phyloP scores from a whole-genome alignment of 805 yeast species.

The Lipomyces orientalis region DNA sequence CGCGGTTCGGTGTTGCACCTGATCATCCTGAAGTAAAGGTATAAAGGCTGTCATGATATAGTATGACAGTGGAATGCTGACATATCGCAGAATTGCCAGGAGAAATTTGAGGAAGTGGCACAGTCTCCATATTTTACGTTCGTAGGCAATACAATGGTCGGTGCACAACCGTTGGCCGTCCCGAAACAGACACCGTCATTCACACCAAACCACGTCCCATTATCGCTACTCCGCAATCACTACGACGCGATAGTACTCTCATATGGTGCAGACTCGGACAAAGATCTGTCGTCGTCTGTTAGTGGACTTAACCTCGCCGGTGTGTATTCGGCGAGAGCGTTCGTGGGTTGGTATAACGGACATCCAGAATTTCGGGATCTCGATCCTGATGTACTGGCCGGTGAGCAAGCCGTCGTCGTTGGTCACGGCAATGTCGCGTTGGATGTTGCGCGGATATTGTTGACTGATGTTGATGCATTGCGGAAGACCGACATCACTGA shows the following conservation, averaged over 20 bases:
- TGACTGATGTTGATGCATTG: conserved; percentile 67
- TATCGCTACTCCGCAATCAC: conserved; percentile 55
- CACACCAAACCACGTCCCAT: conserved; percentile 52
- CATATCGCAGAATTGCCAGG: conserved; percentile 53
- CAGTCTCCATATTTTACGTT: conserved; percentile 55
- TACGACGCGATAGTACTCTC: conserved; percentile 81
- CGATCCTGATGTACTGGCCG: conserved; percentile 64
- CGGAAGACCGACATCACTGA: conserved; percentile 71
- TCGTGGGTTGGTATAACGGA: conserved; percentile 97
- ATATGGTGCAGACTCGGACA: conserved; percentile 75
- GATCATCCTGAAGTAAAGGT: conserved; percentile 95
- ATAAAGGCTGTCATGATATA: neutral
- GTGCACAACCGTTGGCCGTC: conserved; percentile 44
- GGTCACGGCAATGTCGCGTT: conserved; percentile 98
- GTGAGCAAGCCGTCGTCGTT: conserved; percentile 73
- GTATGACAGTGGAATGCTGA: neutral
- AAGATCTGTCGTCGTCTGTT: conserved; percentile 53
- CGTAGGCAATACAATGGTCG: conserved; percentile 75
- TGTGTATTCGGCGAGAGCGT: conserved; percentile 78
- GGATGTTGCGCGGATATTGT: conserved; percentile 81
- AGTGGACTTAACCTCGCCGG: conserved; percentile 66
- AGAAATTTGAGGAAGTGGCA: conserved; percentile 66
- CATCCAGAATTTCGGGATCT: conserved; percentile 64
- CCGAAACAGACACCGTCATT: neutral
- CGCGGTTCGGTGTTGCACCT: conserved; percentile 97